Evolutionary conservation across 805 yeast species (phyloP).

Genomic region (Ogataea saltuana): DNA sequence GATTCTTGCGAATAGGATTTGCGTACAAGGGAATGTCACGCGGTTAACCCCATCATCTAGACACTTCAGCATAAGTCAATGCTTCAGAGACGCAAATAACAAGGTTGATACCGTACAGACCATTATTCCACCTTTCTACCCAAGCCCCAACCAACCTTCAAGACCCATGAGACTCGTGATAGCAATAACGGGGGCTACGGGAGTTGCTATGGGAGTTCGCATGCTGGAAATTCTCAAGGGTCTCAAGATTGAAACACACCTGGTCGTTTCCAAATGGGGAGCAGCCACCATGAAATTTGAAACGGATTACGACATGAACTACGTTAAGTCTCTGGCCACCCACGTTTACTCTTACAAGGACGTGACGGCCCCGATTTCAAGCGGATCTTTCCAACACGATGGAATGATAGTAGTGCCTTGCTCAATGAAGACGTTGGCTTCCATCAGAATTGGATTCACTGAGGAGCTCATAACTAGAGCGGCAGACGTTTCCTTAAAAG

Average conservation of each 20-base stretch:
- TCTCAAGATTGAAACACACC: slow-evolving; percentile 28
- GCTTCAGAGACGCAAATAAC: no score
- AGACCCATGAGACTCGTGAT: slow-evolving; percentile 29
- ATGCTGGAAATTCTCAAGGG: slow-evolving; percentile 23
- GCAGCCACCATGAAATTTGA: slow-evolving; percentile 33
- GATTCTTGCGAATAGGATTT: no score
- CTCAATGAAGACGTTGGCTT: slow-evolving; percentile 33
- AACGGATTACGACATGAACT: slow-evolving; percentile 24
- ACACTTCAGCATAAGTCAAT: no score
- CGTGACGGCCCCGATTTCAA: slow-evolving; percentile 32
- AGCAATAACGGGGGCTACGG: slow-evolving; percentile 35
- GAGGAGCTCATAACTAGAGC: slow-evolving; percentile 33
- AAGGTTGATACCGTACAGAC: no score
- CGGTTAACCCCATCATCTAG: no score
- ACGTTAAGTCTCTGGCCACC: slow-evolving; percentile 23
- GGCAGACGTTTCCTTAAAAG: slow-evolving; percentile 34
- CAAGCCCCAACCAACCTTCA: slow-evolving; percentile 2
- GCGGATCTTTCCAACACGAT: slow-evolving; percentile 33
- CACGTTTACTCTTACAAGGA: slow-evolving; percentile 25
- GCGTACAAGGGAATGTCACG: no score
- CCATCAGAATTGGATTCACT: slow-evolving; percentile 31
- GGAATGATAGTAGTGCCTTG: slow-evolving; percentile 37
- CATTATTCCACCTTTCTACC: background rate
- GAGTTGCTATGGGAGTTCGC: slow-evolving; percentile 28
- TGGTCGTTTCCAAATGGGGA: slow-evolving; percentile 34